Percentiles rank a stretch among this genome's conserved stretches.
phyloP scores from a whole-genome alignment of 176 grass and related monocot species.

The sorghum (Sorghum bicolor) region Sorghum_bicolor_NCBIv3 NC_012872.2:60530501-60531000 shows the following conservation, averaged over 20 bases:
- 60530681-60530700: neutral
- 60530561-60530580: neutral
- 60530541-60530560: neutral
- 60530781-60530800: neutral
- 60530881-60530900: neutral
- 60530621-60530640: neutral
- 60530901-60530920: neutral
- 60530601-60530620: neutral
- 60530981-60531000: neutral
- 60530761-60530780: constrained; percentile 35
- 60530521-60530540: neutral
- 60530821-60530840: neutral
- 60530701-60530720: neutral
- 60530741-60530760: neutral
- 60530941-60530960: neutral
- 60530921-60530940: constrained; percentile 30
- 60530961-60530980: too few species aligned
- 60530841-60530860: constrained; percentile 17
- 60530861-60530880: neutral
- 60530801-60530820: neutral
- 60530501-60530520: neutral
- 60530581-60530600: neutral
- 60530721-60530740: neutral
- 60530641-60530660: neutral
- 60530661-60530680: neutral